phyloP scores from a whole-genome alignment of 805 yeast species.

The Ogataea allantospora region DNA sequence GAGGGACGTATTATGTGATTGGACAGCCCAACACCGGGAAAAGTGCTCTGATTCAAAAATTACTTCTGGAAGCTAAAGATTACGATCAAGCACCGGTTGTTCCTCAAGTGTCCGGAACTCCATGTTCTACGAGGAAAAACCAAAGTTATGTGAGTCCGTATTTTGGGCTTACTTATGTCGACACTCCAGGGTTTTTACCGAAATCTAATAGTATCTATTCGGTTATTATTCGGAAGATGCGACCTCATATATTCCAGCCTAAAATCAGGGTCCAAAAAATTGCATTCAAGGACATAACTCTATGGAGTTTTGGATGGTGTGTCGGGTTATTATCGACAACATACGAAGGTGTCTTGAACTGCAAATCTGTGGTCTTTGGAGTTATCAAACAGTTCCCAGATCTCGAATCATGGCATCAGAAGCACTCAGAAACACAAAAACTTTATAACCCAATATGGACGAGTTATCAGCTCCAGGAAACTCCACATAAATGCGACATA shows the following conservation, averaged over 20 bases:
- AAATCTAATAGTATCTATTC: conserved; percentile 23
- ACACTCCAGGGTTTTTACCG: conserved; percentile 31
- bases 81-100: conserved; percentile 8
- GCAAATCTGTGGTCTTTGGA: background rate
- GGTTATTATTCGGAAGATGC: conserved; percentile 5
- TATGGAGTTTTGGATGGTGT: background rate
- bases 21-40: conserved; percentile 34
- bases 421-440: too few species aligned
- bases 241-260: background rate
- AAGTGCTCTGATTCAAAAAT: conserved; percentile 18
- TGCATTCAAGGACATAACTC: background rate
- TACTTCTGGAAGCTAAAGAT: conserved; percentile 9
- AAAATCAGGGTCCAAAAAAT: background rate
- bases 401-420: background rate
- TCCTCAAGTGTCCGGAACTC: conserved; percentile 15
- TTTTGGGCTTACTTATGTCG: conserved; percentile 22
- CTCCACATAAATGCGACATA: conserved; percentile 11
- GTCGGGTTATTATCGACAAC: background rate
- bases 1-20: conserved; percentile 20
- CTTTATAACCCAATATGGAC: background rate
- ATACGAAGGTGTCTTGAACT: background rate
- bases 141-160: conserved; percentile 13
- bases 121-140: conserved; percentile 19
- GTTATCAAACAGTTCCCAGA: background rate
- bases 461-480: background rate